A percentile compares a stretch with the other conserved stretches of the same genome.
phyloP scores from a whole-genome alignment of 129 eudicot species.

The Centaurea solstitialis region DNA sequence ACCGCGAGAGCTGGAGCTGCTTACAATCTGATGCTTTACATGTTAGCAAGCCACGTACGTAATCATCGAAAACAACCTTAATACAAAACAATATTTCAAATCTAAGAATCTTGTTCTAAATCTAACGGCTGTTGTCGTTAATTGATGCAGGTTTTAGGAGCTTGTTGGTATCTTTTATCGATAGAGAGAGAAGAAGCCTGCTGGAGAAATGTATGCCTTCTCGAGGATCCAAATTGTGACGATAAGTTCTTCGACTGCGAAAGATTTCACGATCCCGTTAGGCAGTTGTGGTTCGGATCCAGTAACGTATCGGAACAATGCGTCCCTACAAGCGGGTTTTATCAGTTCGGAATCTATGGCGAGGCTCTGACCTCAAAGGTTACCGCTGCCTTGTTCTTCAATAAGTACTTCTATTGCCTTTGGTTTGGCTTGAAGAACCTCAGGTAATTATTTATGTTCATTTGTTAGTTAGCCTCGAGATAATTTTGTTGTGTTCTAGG shows the following conservation, averaged over 20 bases:
- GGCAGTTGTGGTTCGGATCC: conserved; percentile 56
- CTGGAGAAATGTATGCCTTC: conserved; percentile 66
- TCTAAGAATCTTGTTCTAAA: neutral
- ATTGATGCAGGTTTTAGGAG: conserved; percentile 61
- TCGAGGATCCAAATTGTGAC: conserved; percentile 49
- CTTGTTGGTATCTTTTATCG: conserved; percentile 84
- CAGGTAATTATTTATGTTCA: conserved; percentile 39
- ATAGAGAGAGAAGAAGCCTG: conserved; percentile 93
- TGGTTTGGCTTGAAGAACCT: conserved; percentile 94
- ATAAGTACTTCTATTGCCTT: conserved; percentile 87
- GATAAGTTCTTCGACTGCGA: conserved; percentile 70
- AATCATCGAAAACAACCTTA: conserved; percentile 27
- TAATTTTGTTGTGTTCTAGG: neutral
- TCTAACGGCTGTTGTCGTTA: neutral
- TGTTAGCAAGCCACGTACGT: conserved; percentile 97
- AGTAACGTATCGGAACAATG: conserved; percentile 68
- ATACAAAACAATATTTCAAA: neutral
- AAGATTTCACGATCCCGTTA: conserved; percentile 25
- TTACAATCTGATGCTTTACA: conserved; percentile 83
- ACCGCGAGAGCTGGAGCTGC: conserved; percentile 98
- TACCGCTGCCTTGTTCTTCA: conserved; percentile 64
- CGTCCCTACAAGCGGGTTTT: conserved; percentile 48
- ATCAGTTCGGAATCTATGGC: conserved; percentile 82
- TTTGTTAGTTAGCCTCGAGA: neutral
- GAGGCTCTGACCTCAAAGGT: conserved; percentile 67